Base-by-base conservation (phyloP, 2,329 filamentous ascomycete genomes). In the Camillea tinctor region DNA sequence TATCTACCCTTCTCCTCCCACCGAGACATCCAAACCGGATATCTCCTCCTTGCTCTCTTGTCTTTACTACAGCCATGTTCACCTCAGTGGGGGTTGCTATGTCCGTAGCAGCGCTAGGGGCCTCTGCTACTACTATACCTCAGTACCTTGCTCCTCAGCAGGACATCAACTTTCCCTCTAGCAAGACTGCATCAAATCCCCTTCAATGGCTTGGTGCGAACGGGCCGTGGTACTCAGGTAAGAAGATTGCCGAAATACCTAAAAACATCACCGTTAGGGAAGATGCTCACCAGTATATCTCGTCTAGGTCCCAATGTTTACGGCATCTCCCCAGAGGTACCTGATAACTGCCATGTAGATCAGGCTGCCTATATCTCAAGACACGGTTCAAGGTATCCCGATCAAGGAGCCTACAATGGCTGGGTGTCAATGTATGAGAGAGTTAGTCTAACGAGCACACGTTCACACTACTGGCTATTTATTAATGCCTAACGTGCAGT, bases 301-400 rank as follows among this genome's bases (percentile, higher is more conserved):
- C n/a, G 4, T 55, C 8, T 53, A 81, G 84, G 83, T 0, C 82
- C 84, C 11, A 81, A 88, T 65, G 79, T 87, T 52, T 80, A 83
- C 60, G 77, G 75, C 13, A 84, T 88, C 57, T 81, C 81, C 0
- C 74, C 80, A 26, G 76, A 81, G 3, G 76, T 84, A 1, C 86
- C 86, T 0, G 76, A 80, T 1, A 77, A 80, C 50, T 89, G 87
- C 69, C 75, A 74, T 9, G 81, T 89, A 3, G 84, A 89, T 60
- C 81, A 86, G 66, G 85, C 82, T 2, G 83, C 84, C 4, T 88
- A 86, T 62, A 74, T 86, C 36, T 78, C 80, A 1, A 81, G 86
- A 19, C 87, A 88, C 74, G 87, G 87, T 19, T 87, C 84, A 50
- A 79, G 86, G 50, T 90, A 83, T 67, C 86, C 86, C 0, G 87